Evolutionary conservation across 1,139 yeast genomes (phyloP), one percentile per base, ranked within the genome.

Genomic region (Spencermartinsiella ligniputridi): DNA sequence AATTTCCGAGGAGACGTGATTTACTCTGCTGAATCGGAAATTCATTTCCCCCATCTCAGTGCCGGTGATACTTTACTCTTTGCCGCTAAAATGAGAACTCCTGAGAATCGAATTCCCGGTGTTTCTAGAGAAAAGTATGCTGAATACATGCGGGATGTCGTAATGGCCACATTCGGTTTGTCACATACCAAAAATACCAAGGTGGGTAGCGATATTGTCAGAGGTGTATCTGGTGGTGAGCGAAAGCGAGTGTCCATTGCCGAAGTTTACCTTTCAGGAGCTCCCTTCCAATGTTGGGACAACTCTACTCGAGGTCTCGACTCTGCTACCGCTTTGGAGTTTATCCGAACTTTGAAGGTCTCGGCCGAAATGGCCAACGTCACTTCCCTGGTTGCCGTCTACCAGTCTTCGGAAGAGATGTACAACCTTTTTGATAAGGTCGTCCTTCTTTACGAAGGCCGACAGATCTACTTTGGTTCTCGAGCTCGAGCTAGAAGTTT

Each of bases 141-240:
- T 12, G 64, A 68, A 33, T 83, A 81, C 59, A 66, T 80, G 70
- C 72, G 88, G 2, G 78, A 78, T 35, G 84, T 83, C 17, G 72
- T 74, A 49, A 81, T 82, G 86, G 87, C 90, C 16, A 79, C 82
- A 18, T 83, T 77, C 58, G 90, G 90, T 53, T 68, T 83, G 40
- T 67, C 75, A 35, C 88, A 82, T 56, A 81, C 86, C n/a, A 71
- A 75, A 50, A 72, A 81, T 59, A 81, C 89, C 22, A 74, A 76
- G 53, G 89, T 83, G 27, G 90, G 90, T 46, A 75, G 79, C 58
- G 87, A 83, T 56, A 76, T 74, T 46, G 75, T 83, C 37, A 75
- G 90, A 57, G 94, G 94, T 64, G 86, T 84, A 29, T 82, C 90
- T 37, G 94, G 94, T 56, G 94, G 94, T 68, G 92, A 84, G 67